These are phyloP conservation scores for Cronartium quercuum DNA, from an alignment of 1,284 basidiomycete genomes.

Conservation along the genomic window DNA sequence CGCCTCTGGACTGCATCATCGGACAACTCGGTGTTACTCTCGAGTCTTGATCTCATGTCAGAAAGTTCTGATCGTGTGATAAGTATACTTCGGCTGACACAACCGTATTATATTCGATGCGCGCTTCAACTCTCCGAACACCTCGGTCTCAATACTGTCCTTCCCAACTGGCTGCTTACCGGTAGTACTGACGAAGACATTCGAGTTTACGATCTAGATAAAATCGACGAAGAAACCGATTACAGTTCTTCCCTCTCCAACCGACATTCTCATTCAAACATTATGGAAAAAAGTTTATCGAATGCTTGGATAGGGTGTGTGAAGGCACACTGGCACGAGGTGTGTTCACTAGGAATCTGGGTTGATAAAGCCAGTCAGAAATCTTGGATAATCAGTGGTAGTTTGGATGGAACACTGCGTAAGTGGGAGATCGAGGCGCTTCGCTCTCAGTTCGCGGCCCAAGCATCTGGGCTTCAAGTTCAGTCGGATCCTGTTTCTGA, in stretches of 20 bases:
- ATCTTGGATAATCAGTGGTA: conserved; percentile 67
- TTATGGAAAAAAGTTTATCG: conserved; percentile 47
- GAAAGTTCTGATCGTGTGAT: conserved; percentile 46
- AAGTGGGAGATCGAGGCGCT: conserved; percentile 61
- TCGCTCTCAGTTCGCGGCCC: not conserved
- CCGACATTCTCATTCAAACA: conserved; percentile 56
- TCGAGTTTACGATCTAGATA: conserved; percentile 53
- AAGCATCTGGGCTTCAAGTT: not conserved
- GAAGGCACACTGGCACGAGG: conserved; percentile 80
- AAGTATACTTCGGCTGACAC: conserved; percentile 36
- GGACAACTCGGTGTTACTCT: conserved; percentile 70
- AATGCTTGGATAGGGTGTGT: conserved; percentile 56
- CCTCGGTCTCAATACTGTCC: conserved; percentile 61
- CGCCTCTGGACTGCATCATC: conserved; percentile 61
- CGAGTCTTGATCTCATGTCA: conserved; percentile 49
- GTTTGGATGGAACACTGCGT: conserved; percentile 76
- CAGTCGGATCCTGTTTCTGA: not conserved
- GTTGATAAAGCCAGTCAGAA: conserved; percentile 55
- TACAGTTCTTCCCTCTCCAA: conserved; percentile 12
- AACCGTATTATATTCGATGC: conserved; percentile 51
- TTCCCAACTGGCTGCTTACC: conserved; percentile 65
- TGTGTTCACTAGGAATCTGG: conserved; percentile 69
- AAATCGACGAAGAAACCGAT: conserved; percentile 39
- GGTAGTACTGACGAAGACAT: conserved; percentile 71
- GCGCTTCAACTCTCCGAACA: conserved; percentile 61